phyloP scores from a whole-genome alignment of 2,329 filamentous ascomycete species.

The Ramularia collo-cygni region DNA sequence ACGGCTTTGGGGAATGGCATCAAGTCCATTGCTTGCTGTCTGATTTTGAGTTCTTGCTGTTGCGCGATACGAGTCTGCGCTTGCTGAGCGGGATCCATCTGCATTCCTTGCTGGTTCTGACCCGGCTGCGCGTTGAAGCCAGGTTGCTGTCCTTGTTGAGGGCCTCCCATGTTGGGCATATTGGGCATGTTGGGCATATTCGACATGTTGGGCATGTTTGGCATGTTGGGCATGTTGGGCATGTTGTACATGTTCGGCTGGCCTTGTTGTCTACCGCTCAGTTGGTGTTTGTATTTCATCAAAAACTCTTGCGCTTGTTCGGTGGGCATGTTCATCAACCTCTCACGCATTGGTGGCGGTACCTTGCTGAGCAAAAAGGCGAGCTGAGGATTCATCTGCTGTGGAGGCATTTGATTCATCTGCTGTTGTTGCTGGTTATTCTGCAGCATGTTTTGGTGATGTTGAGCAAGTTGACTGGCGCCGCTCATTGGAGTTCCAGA shows the following conservation, averaged over 20 bases:
- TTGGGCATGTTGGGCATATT: constrained; percentile 2
- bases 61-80: constrained; percentile 12
- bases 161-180: constrained; percentile 3
- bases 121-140: constrained; percentile 18
- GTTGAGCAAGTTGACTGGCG: constrained; percentile 22
- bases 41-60: constrained; percentile 10
- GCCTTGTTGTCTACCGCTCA: constrained; percentile 2
- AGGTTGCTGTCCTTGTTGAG: constrained; percentile 11
- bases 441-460: constrained; percentile 27
- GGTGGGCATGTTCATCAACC: constrained; percentile 12
- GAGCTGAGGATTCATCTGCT: constrained; percentile 10
- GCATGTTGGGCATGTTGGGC: background rate
- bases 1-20: constrained; percentile 14
- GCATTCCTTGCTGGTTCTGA: constrained; percentile 10
- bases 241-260: constrained; percentile 2
- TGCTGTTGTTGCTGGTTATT: constrained; percentile 32
- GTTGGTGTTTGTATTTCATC: background rate
- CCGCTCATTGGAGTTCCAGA: constrained; percentile 21
- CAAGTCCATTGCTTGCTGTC: constrained; percentile 12
- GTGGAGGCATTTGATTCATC: constrained; percentile 8
- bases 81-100: constrained; percentile 8
- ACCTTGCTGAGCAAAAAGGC: constrained; percentile 6
- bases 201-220: background rate
- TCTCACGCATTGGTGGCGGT: constrained; percentile 14
- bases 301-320: background rate